phyloP scores from a whole-genome alignment of 1,139 yeast genomes.

The Sugiyamaella sp. region DNA sequence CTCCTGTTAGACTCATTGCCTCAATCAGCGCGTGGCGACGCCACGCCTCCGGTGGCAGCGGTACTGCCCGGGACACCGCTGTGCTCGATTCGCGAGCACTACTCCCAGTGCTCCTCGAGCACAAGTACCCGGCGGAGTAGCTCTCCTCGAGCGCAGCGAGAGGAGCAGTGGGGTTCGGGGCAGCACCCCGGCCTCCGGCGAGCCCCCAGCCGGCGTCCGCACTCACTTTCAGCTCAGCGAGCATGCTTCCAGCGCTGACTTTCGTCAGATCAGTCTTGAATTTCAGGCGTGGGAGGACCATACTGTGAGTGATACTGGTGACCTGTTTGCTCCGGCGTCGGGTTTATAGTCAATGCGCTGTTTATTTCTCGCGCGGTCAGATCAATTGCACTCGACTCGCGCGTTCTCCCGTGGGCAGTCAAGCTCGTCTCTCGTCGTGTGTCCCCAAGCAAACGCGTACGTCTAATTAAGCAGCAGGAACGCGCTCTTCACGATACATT shows the following conservation, averaged over 20 bases:
- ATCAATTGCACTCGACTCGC: no score
- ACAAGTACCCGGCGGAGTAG: background rate
- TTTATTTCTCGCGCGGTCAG: no score
- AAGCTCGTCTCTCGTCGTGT: no score
- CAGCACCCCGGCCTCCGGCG: background rate
- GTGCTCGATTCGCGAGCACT: background rate
- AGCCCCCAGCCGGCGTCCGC: background rate
- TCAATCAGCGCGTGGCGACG: background rate
- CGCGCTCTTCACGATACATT: no score
- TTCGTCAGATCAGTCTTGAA: constrained; percentile 17
- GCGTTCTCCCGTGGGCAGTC: no score
- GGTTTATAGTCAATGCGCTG: no score
- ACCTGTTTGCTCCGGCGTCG: background rate
- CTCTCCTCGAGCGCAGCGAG: no score
- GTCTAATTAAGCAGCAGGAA: no score
- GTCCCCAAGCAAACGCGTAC: no score
- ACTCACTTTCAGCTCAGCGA: constrained; percentile 18
- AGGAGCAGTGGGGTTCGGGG: no score
- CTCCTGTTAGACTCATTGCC: background rate
- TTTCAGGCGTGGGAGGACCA: constrained; percentile 16
- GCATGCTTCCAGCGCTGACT: constrained; percentile 10
- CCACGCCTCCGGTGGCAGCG: constrained; percentile 2
- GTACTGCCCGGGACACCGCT: background rate
- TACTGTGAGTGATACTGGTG: background rate
- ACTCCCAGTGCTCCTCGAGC: background rate